Base-by-base conservation (phyloP, 228 moss, liverwort and hornwort species). In the Sphagnum fallax region DNA sequence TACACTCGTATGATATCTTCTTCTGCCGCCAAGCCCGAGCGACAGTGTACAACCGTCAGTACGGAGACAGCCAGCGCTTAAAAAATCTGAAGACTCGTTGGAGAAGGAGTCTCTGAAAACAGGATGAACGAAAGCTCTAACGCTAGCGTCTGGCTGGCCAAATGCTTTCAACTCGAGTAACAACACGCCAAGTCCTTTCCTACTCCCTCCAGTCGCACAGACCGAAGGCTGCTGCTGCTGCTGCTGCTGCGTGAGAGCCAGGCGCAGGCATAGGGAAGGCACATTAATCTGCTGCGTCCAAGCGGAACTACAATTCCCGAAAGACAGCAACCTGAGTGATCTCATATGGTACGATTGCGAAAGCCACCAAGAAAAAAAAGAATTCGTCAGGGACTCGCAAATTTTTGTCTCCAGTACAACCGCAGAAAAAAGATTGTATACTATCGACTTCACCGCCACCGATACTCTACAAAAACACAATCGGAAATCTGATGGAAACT, bases 321-420 rank as follows among this genome's bases (percentile, higher is more conserved):
- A 76, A 52, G 82, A 73, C 53, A 86, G 66, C 71, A 79, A 68
- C 63, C 78, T 78, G 68, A 87, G 74, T 58, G 81, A 76, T 87
- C 81, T 87, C 87, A 87, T 87, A 76, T 64, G 60, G 70, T 48
- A 73, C 51, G 59, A 65, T 52, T 32, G 10, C 2, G 13, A 57
- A 8, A 13, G 1, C 13, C 55, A 57, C 55, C 13, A 8, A 57
- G 32, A 32, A 32, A 32, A 32, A 32, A 32, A 2, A 32, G 32
- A 32, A 32, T 2, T 32, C 2, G 32, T 32, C 32, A 0, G 32
- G 32, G 32, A 32, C 32, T 32, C 32, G 2, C 2, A 32, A 32
- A 32, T 32, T 32, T 32, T 32, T 32, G 32, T 32, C 32, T 32
- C 32, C 32, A 32, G 32, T 32, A 32, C 32, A 32, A 32, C 32